Base-by-base conservation (phyloP, 139 green algal genomes). In the Asterochloris erici region DNA sequence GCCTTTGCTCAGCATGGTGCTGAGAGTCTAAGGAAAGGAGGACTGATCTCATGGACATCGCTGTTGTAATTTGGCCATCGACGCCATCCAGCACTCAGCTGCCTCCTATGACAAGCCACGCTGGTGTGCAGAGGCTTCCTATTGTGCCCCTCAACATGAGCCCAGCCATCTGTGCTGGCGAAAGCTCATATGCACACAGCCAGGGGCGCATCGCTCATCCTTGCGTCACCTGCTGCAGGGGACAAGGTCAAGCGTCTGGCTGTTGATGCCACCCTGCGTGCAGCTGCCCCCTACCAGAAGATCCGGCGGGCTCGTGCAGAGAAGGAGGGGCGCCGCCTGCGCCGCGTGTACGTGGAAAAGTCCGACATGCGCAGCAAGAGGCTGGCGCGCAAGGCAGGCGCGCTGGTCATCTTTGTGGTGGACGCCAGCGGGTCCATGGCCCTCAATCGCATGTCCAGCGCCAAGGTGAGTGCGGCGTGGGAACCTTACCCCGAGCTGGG, bases 361-460 rank as follows among this genome's bases (percentile, higher is more conserved):
- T 79, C 81, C 24, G 97, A 99, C 93, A 98, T 99, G 96, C 91
- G 97, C 61, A 85, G 86, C 76, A 99, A 99, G 92, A 93, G 93
- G 86, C 86, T 99, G 82, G 97, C 97, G 0, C 93, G 97, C 86
- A 99, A 99, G 91, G 95, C 95, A 0, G 95, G 95, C 54, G 95
- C 95, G 14, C 91, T 98, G 76, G 92, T 95, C 84, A 92, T 97
- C 80, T 97, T 97, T 85, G 92, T 97, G 63, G 92, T 97, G 84
- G 94, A 97, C 63, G 94, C 94, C 16, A 94, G 88, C 12, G 96
- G 96, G 60, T 96, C 89, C 64, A 99, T 99, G 97, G 97, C 97
- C 14, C 92, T 99, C 74, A 99, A 99, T 89, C 95, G 97, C 86
- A 99, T 99, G 97, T 92, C 92, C 79, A 92, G 93, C 10, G 97